A percentile compares a stretch with the other conserved stretches of the same genome.
These are phyloP conservation scores for Trypanosoma melophagium DNA, from an alignment of 208 protist genomes.

Conservation along the genomic window DNA sequence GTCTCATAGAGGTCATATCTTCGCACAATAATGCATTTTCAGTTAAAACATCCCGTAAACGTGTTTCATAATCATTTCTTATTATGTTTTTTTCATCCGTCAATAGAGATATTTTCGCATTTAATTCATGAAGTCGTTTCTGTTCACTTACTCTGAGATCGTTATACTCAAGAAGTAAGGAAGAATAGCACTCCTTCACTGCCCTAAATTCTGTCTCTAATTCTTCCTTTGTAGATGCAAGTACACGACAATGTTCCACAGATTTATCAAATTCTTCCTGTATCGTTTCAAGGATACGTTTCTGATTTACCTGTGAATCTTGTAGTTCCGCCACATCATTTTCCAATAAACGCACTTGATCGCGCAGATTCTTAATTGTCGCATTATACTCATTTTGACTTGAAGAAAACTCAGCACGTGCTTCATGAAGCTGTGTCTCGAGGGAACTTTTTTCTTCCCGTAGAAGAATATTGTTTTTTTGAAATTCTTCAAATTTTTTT, in stretches of 20 bases:
- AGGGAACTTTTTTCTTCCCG: constrained; percentile 23
- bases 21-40: constrained; percentile 8
- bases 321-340: constrained; percentile 24
- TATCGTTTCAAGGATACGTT: constrained; percentile 8
- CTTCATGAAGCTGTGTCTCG: not conserved
- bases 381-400: constrained; percentile 1
- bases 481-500: constrained; percentile 11
- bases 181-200: constrained; percentile 67
- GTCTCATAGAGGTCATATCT: constrained; percentile 1
- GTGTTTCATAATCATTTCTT: constrained; percentile 8
- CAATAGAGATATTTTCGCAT: constrained; percentile 12
- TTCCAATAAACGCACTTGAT: constrained; percentile 22
- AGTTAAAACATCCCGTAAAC: constrained; percentile 3
- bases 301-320: constrained; percentile 16
- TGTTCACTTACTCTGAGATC: constrained; percentile 27
- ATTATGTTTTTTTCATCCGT: constrained; percentile 11
- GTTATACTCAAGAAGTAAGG: constrained; percentile 53
- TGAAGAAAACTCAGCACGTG: not conserved
- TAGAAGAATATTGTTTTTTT: constrained; percentile 29
- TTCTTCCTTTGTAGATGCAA: constrained; percentile 33
- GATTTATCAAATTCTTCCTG: constrained; percentile 16
- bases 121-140: constrained; percentile 28
- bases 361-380: not conserved
- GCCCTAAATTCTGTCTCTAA: constrained; percentile 46
- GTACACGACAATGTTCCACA: not conserved